Conservation (phyloP, 1,284 basidiomycete species). For the Pisolithus thermaeus region DNA sequence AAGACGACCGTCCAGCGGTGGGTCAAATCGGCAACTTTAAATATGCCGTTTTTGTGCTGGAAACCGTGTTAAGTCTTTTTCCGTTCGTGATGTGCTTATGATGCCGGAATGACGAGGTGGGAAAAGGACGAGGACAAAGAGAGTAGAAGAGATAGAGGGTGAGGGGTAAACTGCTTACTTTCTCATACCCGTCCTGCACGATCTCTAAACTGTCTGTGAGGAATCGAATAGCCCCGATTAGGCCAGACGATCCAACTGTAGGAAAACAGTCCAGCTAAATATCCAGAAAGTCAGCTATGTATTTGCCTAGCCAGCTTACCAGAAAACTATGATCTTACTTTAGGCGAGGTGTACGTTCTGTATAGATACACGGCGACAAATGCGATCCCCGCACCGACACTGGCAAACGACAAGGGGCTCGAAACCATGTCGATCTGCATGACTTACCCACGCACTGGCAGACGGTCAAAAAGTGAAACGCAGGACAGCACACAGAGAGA, state of each 20-base stretch:
- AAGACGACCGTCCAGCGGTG: not conserved
- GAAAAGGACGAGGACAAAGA: too few species aligned
- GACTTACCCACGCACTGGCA: too few species aligned
- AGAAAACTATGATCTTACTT: too few species aligned
- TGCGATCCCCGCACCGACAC: too few species aligned
- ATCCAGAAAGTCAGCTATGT: not conserved
- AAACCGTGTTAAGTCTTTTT: not conserved
- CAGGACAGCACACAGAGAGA: too few species aligned
- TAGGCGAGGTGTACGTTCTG: too few species aligned
- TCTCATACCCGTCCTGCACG: conserved; percentile 7
- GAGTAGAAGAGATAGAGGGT: not conserved
- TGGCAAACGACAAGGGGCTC: too few species aligned
- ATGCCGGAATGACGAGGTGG: too few species aligned
- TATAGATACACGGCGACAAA: too few species aligned
- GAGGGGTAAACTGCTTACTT: not conserved
- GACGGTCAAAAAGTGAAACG: too few species aligned
- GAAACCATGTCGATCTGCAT: too few species aligned
- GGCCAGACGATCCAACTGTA: conserved; percentile 4
- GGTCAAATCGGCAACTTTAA: not conserved
- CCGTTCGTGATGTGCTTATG: not conserved
- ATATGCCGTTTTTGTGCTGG: not conserved
- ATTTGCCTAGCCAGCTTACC: too few species aligned
- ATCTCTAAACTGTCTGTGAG: not conserved
- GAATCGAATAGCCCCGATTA: conserved; percentile 1
- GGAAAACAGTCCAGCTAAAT: conserved; percentile 1